A percentile compares a stretch with the other conserved stretches of the same genome.
These are phyloP conservation scores for Cadophora luteo-olivacea DNA, from an alignment of 2,329 filamentous ascomycete species.

Conservation along the genomic window DNA sequence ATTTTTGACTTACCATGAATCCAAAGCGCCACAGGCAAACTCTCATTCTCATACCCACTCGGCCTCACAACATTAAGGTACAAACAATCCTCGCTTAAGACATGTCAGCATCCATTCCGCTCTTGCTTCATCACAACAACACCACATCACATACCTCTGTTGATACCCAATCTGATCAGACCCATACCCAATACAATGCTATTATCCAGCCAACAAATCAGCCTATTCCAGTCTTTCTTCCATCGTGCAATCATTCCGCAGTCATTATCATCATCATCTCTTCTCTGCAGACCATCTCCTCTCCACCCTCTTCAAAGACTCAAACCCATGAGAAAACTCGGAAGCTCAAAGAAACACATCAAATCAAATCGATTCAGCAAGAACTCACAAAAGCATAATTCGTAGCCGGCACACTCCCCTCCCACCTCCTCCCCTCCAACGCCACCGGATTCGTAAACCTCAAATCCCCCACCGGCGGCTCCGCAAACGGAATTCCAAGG, in stretches of 20 bases:
- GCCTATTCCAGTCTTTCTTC: no score
- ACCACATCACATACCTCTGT: conserved; percentile 15
- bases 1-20: conserved; percentile 48
- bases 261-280: no score
- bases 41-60: conserved; percentile 46
- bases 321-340: no score
- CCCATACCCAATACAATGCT: conserved; percentile 32
- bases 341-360: no score
- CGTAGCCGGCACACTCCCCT: conserved; percentile 30
- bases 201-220: neutral
- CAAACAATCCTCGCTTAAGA: conserved; percentile 55
- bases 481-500: conserved; percentile 34
- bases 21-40: conserved; percentile 60
- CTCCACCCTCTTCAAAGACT: no score
- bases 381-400: conserved; percentile 26
- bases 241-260: no score
- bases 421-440: conserved; percentile 26
- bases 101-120: neutral
- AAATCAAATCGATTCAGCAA: no score
- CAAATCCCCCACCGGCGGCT: conserved; percentile 29
- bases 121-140: neutral
- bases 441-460: conserved; percentile 26
- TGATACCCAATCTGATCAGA: conserved; percentile 27
- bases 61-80: conserved; percentile 62
- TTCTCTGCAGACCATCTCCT: no score